Conservation (phyloP, 2,329 filamentous ascomycete genomes). For the Arthrobotrys sinensis region DNA sequence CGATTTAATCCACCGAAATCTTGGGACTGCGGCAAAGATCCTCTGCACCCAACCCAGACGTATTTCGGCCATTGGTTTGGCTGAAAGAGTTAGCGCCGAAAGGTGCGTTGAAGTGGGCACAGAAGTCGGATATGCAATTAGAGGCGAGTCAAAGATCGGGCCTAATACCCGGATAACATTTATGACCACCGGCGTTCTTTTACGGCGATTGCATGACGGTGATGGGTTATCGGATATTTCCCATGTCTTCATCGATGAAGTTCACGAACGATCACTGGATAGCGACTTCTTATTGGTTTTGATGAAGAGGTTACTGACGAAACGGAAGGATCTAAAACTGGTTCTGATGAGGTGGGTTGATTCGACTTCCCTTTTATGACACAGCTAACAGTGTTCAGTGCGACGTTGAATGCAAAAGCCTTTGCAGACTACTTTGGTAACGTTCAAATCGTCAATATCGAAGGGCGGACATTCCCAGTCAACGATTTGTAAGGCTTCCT, state of each 20-base stretch:
- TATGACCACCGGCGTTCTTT: constrained; percentile 92
- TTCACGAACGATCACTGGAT: constrained; percentile 94
- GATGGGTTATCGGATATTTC: constrained; percentile 89
- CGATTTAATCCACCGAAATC: constrained; percentile 77
- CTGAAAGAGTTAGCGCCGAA: constrained; percentile 94
- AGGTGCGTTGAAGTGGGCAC: constrained; percentile 84
- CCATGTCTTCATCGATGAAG: constrained; percentile 95
- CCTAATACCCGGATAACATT: constrained; percentile 88
- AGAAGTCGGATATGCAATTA: constrained; percentile 92
- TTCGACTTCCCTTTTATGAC: neutral
- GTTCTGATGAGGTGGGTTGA: constrained; percentile 81
- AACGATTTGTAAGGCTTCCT: constrained; percentile 75
- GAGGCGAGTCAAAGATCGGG: constrained; percentile 83
- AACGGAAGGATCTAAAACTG: constrained; percentile 84
- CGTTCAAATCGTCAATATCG: constrained; percentile 87
- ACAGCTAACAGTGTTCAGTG: constrained; percentile 69
- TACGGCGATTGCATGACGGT: constrained; percentile 91
- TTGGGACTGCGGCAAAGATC: constrained; percentile 86
- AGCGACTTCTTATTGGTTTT: constrained; percentile 94
- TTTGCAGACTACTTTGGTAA: constrained; percentile 87
- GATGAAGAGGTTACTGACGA: constrained; percentile 83
- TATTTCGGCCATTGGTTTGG: constrained; percentile 93
- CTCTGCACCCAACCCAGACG: constrained; percentile 95
- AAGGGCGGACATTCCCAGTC: constrained; percentile 90
- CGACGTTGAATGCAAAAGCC: constrained; percentile 88